Evolutionary conservation across 1,139 yeast genomes (phyloP), one percentile per base, ranked within the genome.

Genomic region (Spathaspora sp.): DNA sequence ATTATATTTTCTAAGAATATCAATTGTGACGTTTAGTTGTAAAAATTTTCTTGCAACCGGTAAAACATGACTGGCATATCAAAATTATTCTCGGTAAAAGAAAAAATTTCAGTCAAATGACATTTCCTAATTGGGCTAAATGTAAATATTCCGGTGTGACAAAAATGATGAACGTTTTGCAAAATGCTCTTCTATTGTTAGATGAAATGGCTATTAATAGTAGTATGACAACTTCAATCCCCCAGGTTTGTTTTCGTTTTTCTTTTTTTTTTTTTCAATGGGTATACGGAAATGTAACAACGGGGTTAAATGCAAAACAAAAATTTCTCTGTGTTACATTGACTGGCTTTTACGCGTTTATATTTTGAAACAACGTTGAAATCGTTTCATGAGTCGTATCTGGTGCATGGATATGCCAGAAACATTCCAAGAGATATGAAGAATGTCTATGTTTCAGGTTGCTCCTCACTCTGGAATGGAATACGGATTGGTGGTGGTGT

Each of bases 121-220:
- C 36, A 31, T 31, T 31, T 31, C 36, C 36, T 13, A 31, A 31
- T 31, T 31, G 9, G 36, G 36, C 16, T 31, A 31, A 31, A 31
- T 31, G 36, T 31, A 31, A 31, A 31, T 31, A 31, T 11, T 13
- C 18, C 36, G 18, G 9, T 31, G 36, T 31, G 36, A 4, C 36
- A 31, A 15, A 6, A 31, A 31, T 5, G 2, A 6, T 15, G 16
- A 15, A 13, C 18, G 36, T 27, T 25, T 20, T 20, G 23, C 31
- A n/a, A 13, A 10, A 11, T 27, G 11, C 18, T 13, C 18, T 15
- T 31, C 18, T 2, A 31, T 6, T 31, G 17, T 31, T 13, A 31
- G 13, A 13, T 31, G 9, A 31, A 31, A 9, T 7, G 36, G 6
- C 36, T 31, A 31, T 31, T 13, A 13, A 11, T 31, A 31, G 36